Base-by-base conservation (phyloP, 768 basidiomycete genomes). In the Hygrophorus pudorinus region DNA sequence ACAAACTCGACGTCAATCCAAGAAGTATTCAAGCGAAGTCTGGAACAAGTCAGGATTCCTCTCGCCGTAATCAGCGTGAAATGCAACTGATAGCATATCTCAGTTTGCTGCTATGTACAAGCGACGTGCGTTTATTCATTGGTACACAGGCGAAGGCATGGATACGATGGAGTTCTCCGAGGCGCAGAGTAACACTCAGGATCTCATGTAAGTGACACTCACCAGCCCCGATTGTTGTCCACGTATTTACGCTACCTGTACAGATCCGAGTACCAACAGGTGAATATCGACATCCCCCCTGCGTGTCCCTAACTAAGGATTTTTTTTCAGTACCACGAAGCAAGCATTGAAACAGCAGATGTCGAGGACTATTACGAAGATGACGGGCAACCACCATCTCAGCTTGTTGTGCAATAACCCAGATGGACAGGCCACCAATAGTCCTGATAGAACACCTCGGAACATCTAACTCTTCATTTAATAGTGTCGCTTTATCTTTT, bases 251-350 rank as follows among this genome's bases (percentile, higher is more conserved):
- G n/a, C 31, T n/a, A 38, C 28, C 18, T 6, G 2, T 49, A n/a
- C 42, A 88, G 85, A 47, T 75, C 87, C 45, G 92, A 97, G 59
- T 94, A 94, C 65, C 88, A 92, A 59, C 87, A 87, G 71, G 84
- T 78, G 53, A 51, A 63, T 42, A 38, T 2, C 37, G 20, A 41
- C 12, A 31, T 5, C 20, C 16, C 13, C 34, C n/a, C 14, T 27
- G 16, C 16, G 18, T 16, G 3, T 34, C 42, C 35, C 11, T 34
- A 46, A 33, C 48, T 34, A 1, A 41, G 34, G 17, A 28, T 35
- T 18, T 45, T 32, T 20, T 45, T 46, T 39, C 50, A 81, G 73
- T 81, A 80, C 53, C 79, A 81, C 61, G 79, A 81, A 55, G 78
- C 78, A 12, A 64, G 54, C 1, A 55, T 62, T 2, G 72, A 66